Conservation (phyloP, 306 rosid species). For the Erythrophleum fordii region DNA sequence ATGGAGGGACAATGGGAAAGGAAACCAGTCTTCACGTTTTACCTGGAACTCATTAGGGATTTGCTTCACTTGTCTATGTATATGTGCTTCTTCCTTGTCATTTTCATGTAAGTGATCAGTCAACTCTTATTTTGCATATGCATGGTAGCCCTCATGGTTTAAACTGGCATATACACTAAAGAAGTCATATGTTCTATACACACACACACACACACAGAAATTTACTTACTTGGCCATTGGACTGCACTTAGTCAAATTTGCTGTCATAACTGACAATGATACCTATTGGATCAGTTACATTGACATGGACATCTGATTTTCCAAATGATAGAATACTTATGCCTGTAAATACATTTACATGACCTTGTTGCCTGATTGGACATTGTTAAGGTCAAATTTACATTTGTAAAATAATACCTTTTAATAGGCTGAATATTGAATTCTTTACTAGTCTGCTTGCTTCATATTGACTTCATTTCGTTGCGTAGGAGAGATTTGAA, state of each 20-base stretch:
- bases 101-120: constrained; percentile 80
- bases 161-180: not conserved
- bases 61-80: constrained; percentile 97
- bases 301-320: not conserved
- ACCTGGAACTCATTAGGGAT: constrained; percentile 94
- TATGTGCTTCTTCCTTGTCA: constrained; percentile 91
- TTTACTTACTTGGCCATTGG: not conserved
- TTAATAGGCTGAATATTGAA: not conserved
- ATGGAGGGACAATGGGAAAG: constrained; percentile 99
- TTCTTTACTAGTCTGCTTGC: constrained; percentile 4
- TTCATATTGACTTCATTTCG: not conserved
- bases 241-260: constrained; percentile 23
- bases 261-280: not conserved
- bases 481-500: not conserved
- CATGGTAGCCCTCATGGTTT: constrained; percentile 19
- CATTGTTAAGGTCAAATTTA: constrained; percentile 6
- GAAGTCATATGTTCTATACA: constrained; percentile 1
- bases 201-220: not conserved
- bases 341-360: not conserved
- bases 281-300: not conserved
- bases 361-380: not conserved
- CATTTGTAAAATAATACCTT: not conserved
- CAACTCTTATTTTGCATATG: constrained; percentile 26
- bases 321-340: not conserved
- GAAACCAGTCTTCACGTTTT: constrained; percentile 95